Percentiles rank a stretch among this genome's conserved stretches.
Conservation (phyloP, 2,329 filamentous ascomycete genomes). For the Claviceps humidiphila region DNA sequence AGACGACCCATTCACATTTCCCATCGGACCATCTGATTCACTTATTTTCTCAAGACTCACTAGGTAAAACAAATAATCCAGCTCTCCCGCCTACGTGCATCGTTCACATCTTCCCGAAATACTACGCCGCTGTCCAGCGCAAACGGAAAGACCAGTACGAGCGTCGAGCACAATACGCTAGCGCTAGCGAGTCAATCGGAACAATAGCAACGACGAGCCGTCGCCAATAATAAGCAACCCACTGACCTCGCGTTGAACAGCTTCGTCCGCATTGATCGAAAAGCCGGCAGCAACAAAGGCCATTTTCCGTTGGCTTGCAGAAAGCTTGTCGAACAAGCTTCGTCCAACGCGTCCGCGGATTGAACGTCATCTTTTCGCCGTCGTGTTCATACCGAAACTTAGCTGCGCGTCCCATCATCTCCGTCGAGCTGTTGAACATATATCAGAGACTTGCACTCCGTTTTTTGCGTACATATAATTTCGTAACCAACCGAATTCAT, state of each 20-base stretch:
- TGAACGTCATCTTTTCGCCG: too few species aligned
- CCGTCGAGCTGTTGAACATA: too few species aligned
- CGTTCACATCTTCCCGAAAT: too few species aligned
- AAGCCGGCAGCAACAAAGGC: not conserved
- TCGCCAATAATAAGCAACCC: not conserved
- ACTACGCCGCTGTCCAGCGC: not conserved
- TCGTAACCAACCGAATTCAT: not conserved
- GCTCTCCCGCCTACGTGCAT: too few species aligned
- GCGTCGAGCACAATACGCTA: not conserved
- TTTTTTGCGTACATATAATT: too few species aligned
- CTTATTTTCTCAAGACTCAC: not conserved
- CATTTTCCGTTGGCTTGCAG: not conserved
- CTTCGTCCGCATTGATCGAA: not conserved
- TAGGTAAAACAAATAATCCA: too few species aligned
- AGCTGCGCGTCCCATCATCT: too few species aligned
- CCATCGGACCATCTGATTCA: not conserved
- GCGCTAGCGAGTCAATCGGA: not conserved
- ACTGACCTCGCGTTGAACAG: not conserved
- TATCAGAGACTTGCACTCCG: too few species aligned
- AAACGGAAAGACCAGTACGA: not conserved
- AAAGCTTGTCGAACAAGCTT: too few species aligned
- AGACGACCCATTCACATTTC: not conserved
- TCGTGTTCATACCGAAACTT: too few species aligned
- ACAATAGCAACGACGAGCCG: slow-evolving; percentile 1
- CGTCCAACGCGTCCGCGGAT: not conserved